Evolutionary conservation across 768 basidiomycete species (phyloP), one percentile per base, ranked within the genome.

Genomic region (Leucocoprinus leucothites): DNA sequence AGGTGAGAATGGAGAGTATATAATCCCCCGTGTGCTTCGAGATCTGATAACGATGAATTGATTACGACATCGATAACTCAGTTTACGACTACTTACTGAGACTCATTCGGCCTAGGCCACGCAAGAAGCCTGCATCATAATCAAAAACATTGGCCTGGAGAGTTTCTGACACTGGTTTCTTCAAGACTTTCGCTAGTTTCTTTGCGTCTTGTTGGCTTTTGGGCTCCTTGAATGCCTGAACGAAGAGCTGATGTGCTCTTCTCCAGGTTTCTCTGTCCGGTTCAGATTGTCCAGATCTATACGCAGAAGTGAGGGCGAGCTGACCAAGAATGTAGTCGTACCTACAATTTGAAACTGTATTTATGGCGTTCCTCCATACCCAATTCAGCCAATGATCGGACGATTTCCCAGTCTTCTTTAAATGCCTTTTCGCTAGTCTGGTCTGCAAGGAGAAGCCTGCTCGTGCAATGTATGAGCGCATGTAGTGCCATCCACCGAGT

Each of bases 1-100:
- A 95, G 68, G 61, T 94, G 90, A 1, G 92, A 87, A 66, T 95
- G 92, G 3, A 94, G 78, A 19, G 79, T 80, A 70, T 94, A 96
- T 9, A 96, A 73, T 1, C 92, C 93, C 2, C 91, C 92, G 52
- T 94, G 90, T 1, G 87, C 82, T 70, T 94, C 93, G 48, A 94
- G 74, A 64, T 94, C 87, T 87, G 6, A 21, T 16, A 35, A 18
- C 36, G 41, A 14, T 41, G 13, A 13, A n/a, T 34, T 16, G n/a
- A 34, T 19, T 16, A 31, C n/a, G 25, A 28, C 1, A 2, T 47
- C 3, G 13, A 3, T 11, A 18, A 21, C 11, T 47, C 28, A 18
- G 5, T 31, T 31, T 9, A 4, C 8, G n/a, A 21, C 6, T 9
- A 78, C 86, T 59, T 56, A 90, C 91, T 94, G 22, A 94, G 78